phyloP scores from a whole-genome alignment of 1,139 yeast genomes.

The Pichia sp. region DNA sequence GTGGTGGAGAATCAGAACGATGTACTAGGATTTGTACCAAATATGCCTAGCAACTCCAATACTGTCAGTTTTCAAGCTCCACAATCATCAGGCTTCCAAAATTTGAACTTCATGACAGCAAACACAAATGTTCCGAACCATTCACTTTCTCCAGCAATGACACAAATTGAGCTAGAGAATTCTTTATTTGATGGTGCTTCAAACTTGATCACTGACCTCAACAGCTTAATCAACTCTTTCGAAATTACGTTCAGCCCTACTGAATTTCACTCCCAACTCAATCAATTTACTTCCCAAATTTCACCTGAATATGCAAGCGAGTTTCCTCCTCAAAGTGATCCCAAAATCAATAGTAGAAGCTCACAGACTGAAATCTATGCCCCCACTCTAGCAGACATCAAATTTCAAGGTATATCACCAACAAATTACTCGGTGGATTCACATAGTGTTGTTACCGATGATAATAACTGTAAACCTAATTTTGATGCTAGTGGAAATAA shows the following conservation, averaged over 20 bases:
- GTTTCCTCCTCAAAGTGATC: not conserved
- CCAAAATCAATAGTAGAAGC: not conserved
- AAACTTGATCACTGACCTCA: conserved; percentile 43
- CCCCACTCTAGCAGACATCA: conserved; percentile 5
- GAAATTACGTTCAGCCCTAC: conserved; percentile 18
- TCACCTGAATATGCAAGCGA: not conserved
- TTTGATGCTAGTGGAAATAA: not conserved
- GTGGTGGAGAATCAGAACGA: conserved; percentile 29
- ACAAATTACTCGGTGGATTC: conserved; percentile 17
- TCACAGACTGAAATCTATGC: not conserved
- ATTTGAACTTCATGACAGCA: not conserved
- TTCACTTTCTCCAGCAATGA: not conserved
- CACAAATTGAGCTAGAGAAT: conserved; percentile 22
- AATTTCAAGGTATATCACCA: conserved; percentile 20
- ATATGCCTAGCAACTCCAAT: no score
- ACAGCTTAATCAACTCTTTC: conserved; percentile 32
- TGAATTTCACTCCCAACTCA: conserved; percentile 5
- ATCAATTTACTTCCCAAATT: not conserved
- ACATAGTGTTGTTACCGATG: not conserved
- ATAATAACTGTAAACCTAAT: not conserved
- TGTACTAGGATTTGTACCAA: no score
- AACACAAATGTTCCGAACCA: not conserved
- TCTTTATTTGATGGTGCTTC: conserved; percentile 44
- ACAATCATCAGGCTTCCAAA: not conserved
- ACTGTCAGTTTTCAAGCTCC: not conserved